phyloP scores from a whole-genome alignment of 2,329 filamentous ascomycete genomes.

The Monilinia fructigena region DNA sequence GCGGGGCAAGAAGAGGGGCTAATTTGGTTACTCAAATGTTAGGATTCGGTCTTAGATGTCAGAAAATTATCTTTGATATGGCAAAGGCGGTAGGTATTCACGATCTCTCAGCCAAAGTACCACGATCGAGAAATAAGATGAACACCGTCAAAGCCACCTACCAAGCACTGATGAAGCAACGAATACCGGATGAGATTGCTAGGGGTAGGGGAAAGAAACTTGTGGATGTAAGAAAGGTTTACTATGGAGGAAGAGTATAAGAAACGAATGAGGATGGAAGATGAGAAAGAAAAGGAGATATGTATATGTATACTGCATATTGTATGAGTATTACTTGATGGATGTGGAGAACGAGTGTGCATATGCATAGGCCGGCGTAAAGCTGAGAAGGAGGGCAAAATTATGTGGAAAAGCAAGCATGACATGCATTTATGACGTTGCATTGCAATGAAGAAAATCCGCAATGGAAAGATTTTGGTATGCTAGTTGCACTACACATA shows the following conservation, averaged over 20 bases:
- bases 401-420: conserved; percentile 15
- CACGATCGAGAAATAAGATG: conserved; percentile 90
- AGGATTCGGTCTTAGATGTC: conserved; percentile 94
- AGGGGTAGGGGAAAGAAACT: conserved; percentile 89
- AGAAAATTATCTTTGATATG: conserved; percentile 92
- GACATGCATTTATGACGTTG: conserved; percentile 6
- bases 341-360: conserved; percentile 23
- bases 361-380: conserved; percentile 28
- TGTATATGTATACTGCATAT: conserved; percentile 40
- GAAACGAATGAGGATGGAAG: conserved; percentile 16
- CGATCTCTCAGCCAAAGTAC: conserved; percentile 80
- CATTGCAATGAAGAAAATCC: conserved; percentile 11
- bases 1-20: conserved; percentile 2
- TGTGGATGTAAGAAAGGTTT: conserved; percentile 94
- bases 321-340: conserved; percentile 49
- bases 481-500: conserved; percentile 18
- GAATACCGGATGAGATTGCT: conserved; percentile 85
- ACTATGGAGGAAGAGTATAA: conserved; percentile 70
- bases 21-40: conserved; percentile 20
- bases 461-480: conserved; percentile 7
- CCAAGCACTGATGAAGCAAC: conserved; percentile 78
- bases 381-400: conserved; percentile 5
- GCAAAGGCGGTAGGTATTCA: conserved; percentile 81
- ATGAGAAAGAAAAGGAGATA: conserved; percentile 1
- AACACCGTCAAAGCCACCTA: conserved; percentile 94